A percentile compares a stretch with the other conserved stretches of the same genome.
Conservation (phyloP, 495 filamentous ascomycete species). For the Trichoderma reesei region DNA sequence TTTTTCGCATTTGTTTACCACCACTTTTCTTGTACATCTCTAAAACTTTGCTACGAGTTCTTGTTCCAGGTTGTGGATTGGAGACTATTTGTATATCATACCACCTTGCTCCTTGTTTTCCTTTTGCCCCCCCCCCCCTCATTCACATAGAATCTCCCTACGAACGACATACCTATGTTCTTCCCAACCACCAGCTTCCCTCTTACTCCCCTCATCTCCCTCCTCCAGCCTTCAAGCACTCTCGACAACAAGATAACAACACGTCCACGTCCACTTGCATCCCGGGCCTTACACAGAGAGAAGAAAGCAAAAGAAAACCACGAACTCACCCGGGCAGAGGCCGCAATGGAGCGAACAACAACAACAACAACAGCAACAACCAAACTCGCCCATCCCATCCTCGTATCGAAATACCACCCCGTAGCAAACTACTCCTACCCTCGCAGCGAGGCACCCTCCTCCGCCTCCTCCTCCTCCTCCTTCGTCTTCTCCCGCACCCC, state of each 20-base stretch:
- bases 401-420: constrained; percentile 9
- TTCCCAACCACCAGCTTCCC: background rate
- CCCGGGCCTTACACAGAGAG: background rate
- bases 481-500: background rate
- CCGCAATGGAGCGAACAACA: constrained; percentile 6
- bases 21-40: background rate
- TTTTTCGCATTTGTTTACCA: background rate
- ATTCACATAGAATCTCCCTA: background rate
- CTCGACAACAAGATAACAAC: no score
- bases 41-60: background rate
- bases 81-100: constrained; percentile 8
- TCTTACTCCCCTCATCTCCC: no score
- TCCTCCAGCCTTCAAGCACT: no score
- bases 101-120: background rate
- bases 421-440: constrained; percentile 13
- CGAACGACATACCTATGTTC: background rate
- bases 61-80: no score
- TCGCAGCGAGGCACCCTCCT: constrained; percentile 1
- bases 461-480: no score
- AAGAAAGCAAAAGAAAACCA: background rate
- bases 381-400: constrained; percentile 11
- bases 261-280: no score
- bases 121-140: background rate
- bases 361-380: no score
- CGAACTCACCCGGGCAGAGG: background rate